Conservation (phyloP, 1,284 basidiomycete genomes). For the Papiliotrema terrestris region DNA sequence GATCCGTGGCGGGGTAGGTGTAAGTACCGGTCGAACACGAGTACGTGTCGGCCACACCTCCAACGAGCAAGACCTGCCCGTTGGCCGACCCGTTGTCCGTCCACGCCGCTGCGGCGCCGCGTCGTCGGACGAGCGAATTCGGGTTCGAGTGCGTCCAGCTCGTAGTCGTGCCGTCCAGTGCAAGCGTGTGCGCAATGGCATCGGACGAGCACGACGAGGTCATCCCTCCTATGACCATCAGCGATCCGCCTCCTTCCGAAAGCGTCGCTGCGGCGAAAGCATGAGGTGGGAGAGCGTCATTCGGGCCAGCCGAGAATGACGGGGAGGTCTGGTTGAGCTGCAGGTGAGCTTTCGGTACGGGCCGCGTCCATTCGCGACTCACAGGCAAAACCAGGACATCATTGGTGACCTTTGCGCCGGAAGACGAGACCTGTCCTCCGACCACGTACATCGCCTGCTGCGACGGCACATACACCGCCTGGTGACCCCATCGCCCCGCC, state of each 20-base stretch:
- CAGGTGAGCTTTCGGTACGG: background rate
- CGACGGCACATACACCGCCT: slow-evolving; percentile 42
- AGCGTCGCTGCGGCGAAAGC: slow-evolving; percentile 41
- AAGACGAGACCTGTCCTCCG: slow-evolving; percentile 39
- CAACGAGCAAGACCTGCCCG: slow-evolving; percentile 40
- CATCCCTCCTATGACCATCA: slow-evolving; percentile 45
- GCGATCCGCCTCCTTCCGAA: slow-evolving; percentile 21
- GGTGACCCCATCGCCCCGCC: slow-evolving; percentile 46
- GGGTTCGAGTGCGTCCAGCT: slow-evolving; percentile 36
- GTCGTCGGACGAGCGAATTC: slow-evolving; percentile 26
- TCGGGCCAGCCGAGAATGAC: slow-evolving; percentile 33
- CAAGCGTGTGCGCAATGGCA: slow-evolving; percentile 36
- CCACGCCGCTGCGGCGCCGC: slow-evolving; percentile 34
- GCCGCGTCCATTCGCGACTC: slow-evolving; percentile 6
- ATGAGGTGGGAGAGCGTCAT: slow-evolving; percentile 39
- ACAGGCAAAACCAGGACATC: slow-evolving; percentile 46
- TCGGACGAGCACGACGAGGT: slow-evolving; percentile 40
- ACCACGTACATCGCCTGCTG: slow-evolving; percentile 45
- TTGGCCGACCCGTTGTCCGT: slow-evolving; percentile 23
- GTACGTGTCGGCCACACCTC: slow-evolving; percentile 43
- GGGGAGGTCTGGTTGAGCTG: slow-evolving; percentile 41
- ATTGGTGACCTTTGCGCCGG: slow-evolving; percentile 41
- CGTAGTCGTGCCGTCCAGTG: slow-evolving; percentile 12
- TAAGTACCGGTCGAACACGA: slow-evolving; percentile 34
- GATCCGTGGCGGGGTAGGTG: slow-evolving; percentile 38